Conservation (phyloP, 225 moss, liverwort and hornwort species). For the Thuidium tamariscinum region DNA sequence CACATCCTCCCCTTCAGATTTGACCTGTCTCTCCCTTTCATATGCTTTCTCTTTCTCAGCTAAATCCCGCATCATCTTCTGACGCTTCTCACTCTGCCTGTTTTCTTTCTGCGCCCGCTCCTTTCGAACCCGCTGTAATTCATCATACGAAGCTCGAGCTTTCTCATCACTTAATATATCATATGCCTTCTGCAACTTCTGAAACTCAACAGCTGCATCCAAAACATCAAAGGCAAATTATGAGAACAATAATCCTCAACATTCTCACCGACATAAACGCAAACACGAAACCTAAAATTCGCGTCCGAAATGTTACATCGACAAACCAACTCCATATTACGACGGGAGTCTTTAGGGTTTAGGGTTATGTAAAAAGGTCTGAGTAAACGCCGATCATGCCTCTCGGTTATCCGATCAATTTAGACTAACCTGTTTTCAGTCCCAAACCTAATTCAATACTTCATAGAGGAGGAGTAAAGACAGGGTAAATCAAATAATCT, state of each 20-base stretch:
- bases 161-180: slow-evolving; percentile 71
- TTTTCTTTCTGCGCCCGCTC: slow-evolving; percentile 47
- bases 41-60: slow-evolving; percentile 51
- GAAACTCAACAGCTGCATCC: slow-evolving; percentile 67
- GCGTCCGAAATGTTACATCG: slow-evolving; percentile 29
- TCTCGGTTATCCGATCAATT: background rate
- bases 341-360: background rate
- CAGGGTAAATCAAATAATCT: background rate
- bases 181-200: slow-evolving; percentile 70
- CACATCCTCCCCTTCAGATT: slow-evolving; percentile 60
- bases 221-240: background rate
- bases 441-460: background rate
- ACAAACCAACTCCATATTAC: slow-evolving; percentile 7
- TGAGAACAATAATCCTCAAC: background rate
- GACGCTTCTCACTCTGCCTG: slow-evolving; percentile 65
- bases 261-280: background rate
- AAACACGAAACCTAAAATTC: background rate
- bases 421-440: background rate
- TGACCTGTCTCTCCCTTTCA: slow-evolving; percentile 31
- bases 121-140: slow-evolving; percentile 56
- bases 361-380: background rate
- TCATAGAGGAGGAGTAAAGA: background rate
- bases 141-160: slow-evolving; percentile 75
- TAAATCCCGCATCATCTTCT: slow-evolving; percentile 83
- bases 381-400: background rate